These are phyloP conservation scores for Clavispora santaluciae DNA, from an alignment of 805 yeast species.

Conservation along the genomic window DNA sequence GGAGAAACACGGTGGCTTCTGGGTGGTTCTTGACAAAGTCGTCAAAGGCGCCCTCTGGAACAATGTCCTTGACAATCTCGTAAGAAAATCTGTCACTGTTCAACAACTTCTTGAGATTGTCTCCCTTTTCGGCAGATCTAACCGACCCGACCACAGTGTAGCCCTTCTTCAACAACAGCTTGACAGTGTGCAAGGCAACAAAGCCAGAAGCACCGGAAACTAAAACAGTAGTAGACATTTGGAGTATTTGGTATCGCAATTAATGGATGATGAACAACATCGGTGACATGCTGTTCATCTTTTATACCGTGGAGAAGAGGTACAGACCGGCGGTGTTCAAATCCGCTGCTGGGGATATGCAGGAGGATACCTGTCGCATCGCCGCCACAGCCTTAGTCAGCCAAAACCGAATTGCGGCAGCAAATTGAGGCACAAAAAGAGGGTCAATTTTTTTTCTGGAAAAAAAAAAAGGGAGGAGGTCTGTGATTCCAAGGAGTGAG, in stretches of 20 bases:
- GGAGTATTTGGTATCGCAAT: not conserved
- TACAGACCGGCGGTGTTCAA: too few species aligned
- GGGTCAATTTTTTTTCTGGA: too few species aligned
- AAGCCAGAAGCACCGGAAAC: conserved; percentile 5
- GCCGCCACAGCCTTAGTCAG: too few species aligned
- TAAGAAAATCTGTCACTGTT: not conserved
- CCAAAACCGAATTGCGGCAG: too few species aligned
- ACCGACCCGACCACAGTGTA: conserved; percentile 4
- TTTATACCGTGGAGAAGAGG: too few species aligned
- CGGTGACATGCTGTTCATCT: too few species aligned
- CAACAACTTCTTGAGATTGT: not conserved
- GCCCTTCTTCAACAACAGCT: conserved; percentile 1
- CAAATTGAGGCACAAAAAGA: too few species aligned
- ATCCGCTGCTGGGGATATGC: too few species aligned
- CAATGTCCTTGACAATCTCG: conserved; percentile 1
- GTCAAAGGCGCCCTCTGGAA: not conserved
- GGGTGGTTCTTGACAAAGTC: conserved; percentile 2
- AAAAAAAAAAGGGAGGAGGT: too few species aligned
- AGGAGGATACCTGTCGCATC: too few species aligned
- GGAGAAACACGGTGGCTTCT: conserved; percentile 2
- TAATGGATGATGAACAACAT: too few species aligned
- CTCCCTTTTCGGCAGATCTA: conserved; percentile 3
- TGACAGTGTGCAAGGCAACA: conserved; percentile 2
- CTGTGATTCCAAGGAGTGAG: too few species aligned
- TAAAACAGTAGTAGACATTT: conserved; percentile 3